A percentile compares a stretch with the other conserved stretches of the same genome.
phyloP scores from a whole-genome alignment of 2,329 filamentous ascomycete genomes.

The Venturia pyrina region DNA sequence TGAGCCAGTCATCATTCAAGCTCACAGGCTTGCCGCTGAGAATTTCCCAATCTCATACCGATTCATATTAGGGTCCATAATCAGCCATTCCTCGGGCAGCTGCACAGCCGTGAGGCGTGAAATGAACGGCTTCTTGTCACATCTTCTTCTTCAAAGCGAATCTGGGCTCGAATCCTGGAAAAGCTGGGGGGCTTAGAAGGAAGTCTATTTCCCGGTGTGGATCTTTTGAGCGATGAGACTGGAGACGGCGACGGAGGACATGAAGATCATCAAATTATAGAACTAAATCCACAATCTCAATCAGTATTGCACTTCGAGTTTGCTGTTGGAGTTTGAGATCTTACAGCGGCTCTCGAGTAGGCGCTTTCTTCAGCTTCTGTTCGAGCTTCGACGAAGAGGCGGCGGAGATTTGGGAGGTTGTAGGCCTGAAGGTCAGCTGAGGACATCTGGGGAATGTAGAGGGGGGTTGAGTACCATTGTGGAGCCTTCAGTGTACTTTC shows the following conservation, averaged over 20 bases:
- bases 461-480: slow-evolving; percentile 24
- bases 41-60: no score
- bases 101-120: no score
- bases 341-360: slow-evolving; percentile 83
- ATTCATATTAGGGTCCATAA: no score
- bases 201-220: slow-evolving; percentile 25
- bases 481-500: no score
- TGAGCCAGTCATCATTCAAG: no score
- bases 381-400: slow-evolving; percentile 88
- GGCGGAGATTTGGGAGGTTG: slow-evolving; percentile 85
- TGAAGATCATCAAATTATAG: slow-evolving; percentile 93
- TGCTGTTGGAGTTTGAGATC: slow-evolving; percentile 21
- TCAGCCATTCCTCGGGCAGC: no score
- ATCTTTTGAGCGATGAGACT: slow-evolving; percentile 86
- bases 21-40: no score
- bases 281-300: slow-evolving; percentile 49
- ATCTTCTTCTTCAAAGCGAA: no score
- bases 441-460: slow-evolving; percentile 58
- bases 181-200: neutral
- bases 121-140: no score
- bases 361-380: slow-evolving; percentile 90
- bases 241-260: slow-evolving; percentile 91
- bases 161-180: no score
- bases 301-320: no score
- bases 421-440: slow-evolving; percentile 60